These are phyloP conservation scores for Thermothielavioides terrestris DNA, from an alignment of 495 filamentous ascomycete species.

Conservation along the genomic window DNA sequence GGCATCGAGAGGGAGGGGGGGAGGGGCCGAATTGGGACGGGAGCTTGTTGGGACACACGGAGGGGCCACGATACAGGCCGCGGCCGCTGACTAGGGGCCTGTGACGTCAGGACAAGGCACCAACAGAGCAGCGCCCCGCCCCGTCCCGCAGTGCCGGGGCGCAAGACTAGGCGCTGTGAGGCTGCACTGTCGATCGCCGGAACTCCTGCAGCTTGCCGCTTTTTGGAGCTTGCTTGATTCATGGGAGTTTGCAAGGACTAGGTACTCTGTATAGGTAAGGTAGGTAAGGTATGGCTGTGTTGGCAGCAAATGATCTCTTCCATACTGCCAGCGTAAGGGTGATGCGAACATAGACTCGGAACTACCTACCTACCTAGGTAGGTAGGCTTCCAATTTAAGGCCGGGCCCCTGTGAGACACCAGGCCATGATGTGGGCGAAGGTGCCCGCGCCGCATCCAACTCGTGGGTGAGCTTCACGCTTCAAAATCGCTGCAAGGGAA, in stretches of 20 bases:
- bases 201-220: not conserved
- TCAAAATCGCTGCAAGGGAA: too few relatives aligned
- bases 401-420: not conserved
- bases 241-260: too few relatives aligned
- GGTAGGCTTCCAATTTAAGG: not conserved
- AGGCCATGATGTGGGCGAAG: not conserved
- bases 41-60: not conserved
- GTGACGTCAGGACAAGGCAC: conserved; percentile 7
- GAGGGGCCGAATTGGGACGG: conserved; percentile 5
- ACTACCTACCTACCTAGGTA: too few relatives aligned
- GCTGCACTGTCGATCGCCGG: conserved; percentile 2
- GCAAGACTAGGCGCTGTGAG: not conserved
- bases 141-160: conserved; percentile 2
- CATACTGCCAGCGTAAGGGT: too few relatives aligned
- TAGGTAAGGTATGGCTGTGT: too few relatives aligned
- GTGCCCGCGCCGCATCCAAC: too few relatives aligned
- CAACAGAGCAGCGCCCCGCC: not conserved
- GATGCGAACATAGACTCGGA: too few relatives aligned
- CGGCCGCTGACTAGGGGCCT: not conserved
- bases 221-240: not conserved
- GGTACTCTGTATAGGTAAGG: too few relatives aligned
- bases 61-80: not conserved
- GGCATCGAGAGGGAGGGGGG: not conserved
- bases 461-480: too few relatives aligned
- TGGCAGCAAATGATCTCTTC: too few relatives aligned